These are phyloP conservation scores for Calocybe gangraenosa DNA, from an alignment of 768 basidiomycete genomes.

Conservation along the genomic window DNA sequence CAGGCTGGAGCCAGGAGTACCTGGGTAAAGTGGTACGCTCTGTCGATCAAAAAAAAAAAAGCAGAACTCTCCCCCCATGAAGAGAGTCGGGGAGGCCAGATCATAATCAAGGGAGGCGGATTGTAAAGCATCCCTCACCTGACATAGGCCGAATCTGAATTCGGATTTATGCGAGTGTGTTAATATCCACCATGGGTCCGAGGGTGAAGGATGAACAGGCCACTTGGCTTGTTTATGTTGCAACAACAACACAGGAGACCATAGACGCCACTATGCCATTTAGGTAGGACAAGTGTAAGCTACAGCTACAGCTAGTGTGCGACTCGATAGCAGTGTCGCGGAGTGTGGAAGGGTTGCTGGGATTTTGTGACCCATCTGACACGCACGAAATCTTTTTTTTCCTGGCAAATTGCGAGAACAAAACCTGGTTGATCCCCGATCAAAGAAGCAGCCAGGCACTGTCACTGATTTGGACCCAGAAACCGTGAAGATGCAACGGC, in stretches of 20 bases:
- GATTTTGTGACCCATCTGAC: slow-evolving; percentile 6
- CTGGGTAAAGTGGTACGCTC: too few species aligned
- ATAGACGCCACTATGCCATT: slow-evolving; percentile 34
- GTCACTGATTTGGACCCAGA: slow-evolving; percentile 4
- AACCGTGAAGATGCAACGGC: slow-evolving; percentile 25
- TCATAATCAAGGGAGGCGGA: background rate
- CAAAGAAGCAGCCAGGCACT: slow-evolving; percentile 45
- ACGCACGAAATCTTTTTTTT: slow-evolving; percentile 12
- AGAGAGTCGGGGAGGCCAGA: background rate
- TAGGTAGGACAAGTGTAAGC: slow-evolving; percentile 18
- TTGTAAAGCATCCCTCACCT: background rate
- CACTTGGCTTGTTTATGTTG: background rate
- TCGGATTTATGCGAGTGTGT: slow-evolving; percentile 2
- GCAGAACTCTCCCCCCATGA: too few species aligned
- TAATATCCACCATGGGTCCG: slow-evolving; percentile 14
- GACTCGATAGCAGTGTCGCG: slow-evolving; percentile 16
- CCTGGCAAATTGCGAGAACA: slow-evolving; percentile 30
- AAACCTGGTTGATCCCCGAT: slow-evolving; percentile 57
- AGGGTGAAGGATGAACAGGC: slow-evolving; percentile 12
- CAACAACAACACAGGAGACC: slow-evolving; percentile 3
- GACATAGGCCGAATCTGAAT: background rate
- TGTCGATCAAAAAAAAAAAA: too few species aligned
- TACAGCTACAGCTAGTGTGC: background rate
- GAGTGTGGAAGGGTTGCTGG: slow-evolving; percentile 17
- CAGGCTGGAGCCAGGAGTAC: too few species aligned